Conservation (phyloP, 208 protist species). For the Crithidia acanthocephali region DNA sequence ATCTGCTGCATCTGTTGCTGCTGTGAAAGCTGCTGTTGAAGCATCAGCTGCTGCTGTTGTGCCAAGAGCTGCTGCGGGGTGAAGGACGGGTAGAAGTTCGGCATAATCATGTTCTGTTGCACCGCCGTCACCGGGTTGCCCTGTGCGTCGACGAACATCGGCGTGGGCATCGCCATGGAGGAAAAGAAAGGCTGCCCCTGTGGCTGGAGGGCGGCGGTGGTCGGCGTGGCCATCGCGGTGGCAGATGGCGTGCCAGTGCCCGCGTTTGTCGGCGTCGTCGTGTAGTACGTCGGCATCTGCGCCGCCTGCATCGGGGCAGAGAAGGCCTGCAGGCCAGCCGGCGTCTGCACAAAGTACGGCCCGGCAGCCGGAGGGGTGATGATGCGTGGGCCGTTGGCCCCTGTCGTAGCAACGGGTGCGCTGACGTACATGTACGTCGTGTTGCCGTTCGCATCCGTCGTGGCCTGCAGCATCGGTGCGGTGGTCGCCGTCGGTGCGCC, state of each 20-base stretch:
- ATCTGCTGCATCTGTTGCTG: not conserved
- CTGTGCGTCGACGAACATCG: conserved; percentile 24
- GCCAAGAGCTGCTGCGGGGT: conserved; percentile 4
- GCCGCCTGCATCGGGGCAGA: conserved; percentile 8
- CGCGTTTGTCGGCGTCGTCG: not conserved
- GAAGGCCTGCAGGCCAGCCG: not conserved
- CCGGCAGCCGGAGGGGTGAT: not conserved
- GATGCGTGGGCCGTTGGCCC: not conserved
- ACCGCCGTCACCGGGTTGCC: conserved; percentile 14
- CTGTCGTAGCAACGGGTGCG: not conserved
- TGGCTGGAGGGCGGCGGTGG: not conserved
- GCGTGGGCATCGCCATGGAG: conserved; percentile 12
- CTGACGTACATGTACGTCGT: conserved; percentile 23
- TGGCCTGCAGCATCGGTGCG: conserved; percentile 24
- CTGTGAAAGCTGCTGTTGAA: conserved; percentile 5
- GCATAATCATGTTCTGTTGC: conserved; percentile 22
- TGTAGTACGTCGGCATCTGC: conserved; percentile 7
- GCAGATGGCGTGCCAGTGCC: not conserved
- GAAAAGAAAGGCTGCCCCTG: conserved; percentile 20
- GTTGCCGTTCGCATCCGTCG: conserved; percentile 23
- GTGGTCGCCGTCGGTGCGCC: not conserved
- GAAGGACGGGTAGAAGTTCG: conserved; percentile 14
- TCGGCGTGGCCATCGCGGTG: not conserved
- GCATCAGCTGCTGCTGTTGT: conserved; percentile 2
- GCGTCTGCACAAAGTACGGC: conserved; percentile 18